Evolutionary conservation across 306 rosid genomes (phyloP).

Genomic region (Corylus americana): DNA sequence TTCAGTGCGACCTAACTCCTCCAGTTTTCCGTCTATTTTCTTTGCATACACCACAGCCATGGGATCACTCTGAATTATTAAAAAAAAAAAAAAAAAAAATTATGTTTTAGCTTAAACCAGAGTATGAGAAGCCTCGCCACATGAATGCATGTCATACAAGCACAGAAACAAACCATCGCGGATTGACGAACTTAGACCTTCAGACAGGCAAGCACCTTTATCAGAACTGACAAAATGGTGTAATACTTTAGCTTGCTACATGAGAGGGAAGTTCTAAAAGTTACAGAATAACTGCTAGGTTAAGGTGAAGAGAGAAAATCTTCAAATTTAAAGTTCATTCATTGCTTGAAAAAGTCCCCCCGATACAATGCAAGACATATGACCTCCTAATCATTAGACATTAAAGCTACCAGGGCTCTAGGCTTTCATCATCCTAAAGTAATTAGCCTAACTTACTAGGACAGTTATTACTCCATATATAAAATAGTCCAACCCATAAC

Average conservation of each 20-base stretch:
- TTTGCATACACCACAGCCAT: constrained; percentile 61
- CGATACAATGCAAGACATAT: background rate
- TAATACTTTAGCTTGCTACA: background rate
- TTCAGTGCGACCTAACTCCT: constrained; percentile 85
- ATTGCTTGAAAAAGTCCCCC: background rate
- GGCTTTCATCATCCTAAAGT: background rate
- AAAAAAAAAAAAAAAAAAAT: background rate
- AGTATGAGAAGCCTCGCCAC: background rate
- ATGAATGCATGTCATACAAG: background rate
- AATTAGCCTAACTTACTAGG: background rate
- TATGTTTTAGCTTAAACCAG: background rate
- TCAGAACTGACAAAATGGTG: background rate
- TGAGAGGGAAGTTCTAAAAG: background rate
- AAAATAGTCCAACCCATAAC: background rate
- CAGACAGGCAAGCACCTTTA: background rate
- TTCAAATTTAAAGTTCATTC: background rate
- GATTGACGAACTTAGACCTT: background rate
- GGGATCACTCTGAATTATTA: constrained; percentile 54
- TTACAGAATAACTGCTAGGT: background rate
- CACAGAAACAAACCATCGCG: background rate
- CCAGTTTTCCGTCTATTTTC: constrained; percentile 56
- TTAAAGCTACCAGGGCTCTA: background rate
- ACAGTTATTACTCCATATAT: background rate
- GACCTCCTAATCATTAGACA: background rate
- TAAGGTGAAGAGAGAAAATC: background rate